Conservation (phyloP, 345 rosid genomes). For the Citrus sp. region DNA sequence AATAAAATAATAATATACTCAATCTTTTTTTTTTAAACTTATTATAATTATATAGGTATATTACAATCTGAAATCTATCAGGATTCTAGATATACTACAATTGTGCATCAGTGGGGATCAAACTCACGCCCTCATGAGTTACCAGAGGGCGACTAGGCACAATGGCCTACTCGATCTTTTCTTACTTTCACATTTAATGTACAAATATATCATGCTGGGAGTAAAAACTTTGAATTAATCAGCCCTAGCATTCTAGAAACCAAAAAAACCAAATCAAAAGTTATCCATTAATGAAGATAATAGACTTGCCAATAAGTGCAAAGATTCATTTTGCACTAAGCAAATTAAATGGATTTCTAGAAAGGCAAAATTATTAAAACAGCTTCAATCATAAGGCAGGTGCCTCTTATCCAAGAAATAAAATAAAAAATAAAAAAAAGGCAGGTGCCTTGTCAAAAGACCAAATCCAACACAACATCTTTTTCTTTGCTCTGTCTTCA, state of each 20-base stretch:
- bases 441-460: slow-evolving; percentile 3
- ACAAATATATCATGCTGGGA: neutral
- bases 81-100: too few species aligned
- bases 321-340: neutral
- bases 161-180: neutral
- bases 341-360: neutral
- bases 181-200: neutral
- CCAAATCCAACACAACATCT: neutral
- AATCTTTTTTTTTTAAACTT: too few species aligned
- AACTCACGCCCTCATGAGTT: too few species aligned
- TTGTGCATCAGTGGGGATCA: too few species aligned
- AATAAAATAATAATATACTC: neutral
- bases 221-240: neutral
- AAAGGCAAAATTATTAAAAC: neutral
- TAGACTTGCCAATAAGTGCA: neutral
- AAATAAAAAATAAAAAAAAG: too few species aligned
- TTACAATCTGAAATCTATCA: too few species aligned
- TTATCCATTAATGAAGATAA: neutral
- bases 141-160: too few species aligned
- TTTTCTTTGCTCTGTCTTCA: neutral
- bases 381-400: slow-evolving; percentile 15
- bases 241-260: neutral
- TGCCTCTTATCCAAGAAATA: neutral
- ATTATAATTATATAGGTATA: too few species aligned
- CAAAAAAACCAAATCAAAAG: neutral